Base-by-base conservation (phyloP, 192 early-diverging fungal genomes). In the Rhizophagus clarus region DNA sequence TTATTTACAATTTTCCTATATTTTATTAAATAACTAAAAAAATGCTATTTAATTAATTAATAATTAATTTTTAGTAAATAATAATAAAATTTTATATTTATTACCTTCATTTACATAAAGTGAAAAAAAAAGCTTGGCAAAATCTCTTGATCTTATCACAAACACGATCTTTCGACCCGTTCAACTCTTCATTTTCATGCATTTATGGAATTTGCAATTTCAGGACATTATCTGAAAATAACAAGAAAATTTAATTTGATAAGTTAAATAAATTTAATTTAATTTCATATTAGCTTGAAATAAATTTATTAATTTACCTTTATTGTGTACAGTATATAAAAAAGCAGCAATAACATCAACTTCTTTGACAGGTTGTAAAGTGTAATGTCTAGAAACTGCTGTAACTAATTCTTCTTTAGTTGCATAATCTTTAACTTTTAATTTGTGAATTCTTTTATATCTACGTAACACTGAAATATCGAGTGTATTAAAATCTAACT, bases 401-500 rank as follows among this genome's bases (percentile, higher is more conserved):
- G 72, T 63, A 70, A 83, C 86, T 14, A 87, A 70, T 56, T 87
- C 84, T 76, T 87, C 86, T 40, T 72, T 71, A n/a, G 74, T 72
- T 15, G 69, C 71, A 63, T 83, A 82, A n/a, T 74, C 82, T 37
- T 74, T 81, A 11, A 82, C 76, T 42, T 83, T 83, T 32, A 87
- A 72, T 51, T 83, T 85, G 70, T 87, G 82, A 4, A 87, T 81
- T 64, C 86, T 77, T 71, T 78, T 81, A 37, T 87, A 87, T 74
- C 85, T 85, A 40, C 86, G 82, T 29, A 87, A 74, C 17, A 82
- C 81, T 66, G 79, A 73, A 12, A 85, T 79, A 61, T 83, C 82
- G 20, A 87, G 61, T 2, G 84, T 85, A 73, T 85, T 82, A 67
- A 87, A 87, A 61, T 87, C 86, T 40, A 87, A 76, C 84, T 85